A percentile compares a stretch with the other conserved stretches of the same genome.
phyloP scores from a whole-genome alignment of 257 asterid genomes.

The Thymus quinquecostatus region DNA sequence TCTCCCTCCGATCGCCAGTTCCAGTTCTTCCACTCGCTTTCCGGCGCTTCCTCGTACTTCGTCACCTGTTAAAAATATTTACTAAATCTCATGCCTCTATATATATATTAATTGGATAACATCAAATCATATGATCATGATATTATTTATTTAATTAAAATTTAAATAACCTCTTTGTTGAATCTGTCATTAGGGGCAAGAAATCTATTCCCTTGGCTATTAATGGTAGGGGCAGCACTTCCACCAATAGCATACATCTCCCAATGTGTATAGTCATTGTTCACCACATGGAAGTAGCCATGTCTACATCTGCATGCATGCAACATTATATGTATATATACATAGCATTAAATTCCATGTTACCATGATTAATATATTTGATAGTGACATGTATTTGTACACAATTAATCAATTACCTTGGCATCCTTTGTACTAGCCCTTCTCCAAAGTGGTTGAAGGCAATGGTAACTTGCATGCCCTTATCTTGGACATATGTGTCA shows the following conservation, averaged over 20 bases:
- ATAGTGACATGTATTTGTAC: too few species aligned
- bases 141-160: background rate
- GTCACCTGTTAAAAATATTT: conserved; percentile 46
- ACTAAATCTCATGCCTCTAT: too few species aligned
- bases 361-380: too few species aligned
- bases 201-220: conserved; percentile 61
- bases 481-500: conserved; percentile 47
- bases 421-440: conserved; percentile 74
- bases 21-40: conserved; percentile 63
- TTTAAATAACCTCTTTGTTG: conserved; percentile 44
- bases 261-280: conserved; percentile 62
- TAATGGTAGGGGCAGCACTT: conserved; percentile 55
- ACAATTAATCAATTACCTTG: conserved; percentile 41
- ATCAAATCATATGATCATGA: too few species aligned
- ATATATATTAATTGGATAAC: too few species aligned
- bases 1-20: conserved; percentile 71
- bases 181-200: conserved; percentile 51
- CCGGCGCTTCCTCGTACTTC: conserved; percentile 59
- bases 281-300: conserved; percentile 62
- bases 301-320: conserved; percentile 51
- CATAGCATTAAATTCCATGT: background rate
- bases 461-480: conserved; percentile 66
- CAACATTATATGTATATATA: background rate
- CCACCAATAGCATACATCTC: conserved; percentile 66
- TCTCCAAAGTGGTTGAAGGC: conserved; percentile 71